Percentiles rank a stretch among this genome's conserved stretches.
These are phyloP conservation scores for Claviceps cyperi DNA, from an alignment of 2,329 filamentous ascomycete species.

Conservation along the genomic window DNA sequence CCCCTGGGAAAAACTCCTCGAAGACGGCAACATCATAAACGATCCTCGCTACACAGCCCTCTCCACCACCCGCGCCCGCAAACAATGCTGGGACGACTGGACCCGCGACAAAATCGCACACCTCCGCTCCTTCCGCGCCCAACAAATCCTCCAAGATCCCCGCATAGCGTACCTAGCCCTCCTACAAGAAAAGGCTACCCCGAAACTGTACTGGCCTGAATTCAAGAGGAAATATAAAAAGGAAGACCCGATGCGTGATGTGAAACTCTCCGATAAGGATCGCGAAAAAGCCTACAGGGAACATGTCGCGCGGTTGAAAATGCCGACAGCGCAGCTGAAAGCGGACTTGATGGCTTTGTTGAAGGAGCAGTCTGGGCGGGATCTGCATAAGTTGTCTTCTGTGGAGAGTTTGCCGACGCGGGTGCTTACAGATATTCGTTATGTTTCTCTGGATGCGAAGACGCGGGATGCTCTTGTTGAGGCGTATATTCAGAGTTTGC, in stretches of 20 bases:
- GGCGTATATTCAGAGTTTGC: conserved; percentile 50
- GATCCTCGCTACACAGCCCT: conserved; percentile 80
- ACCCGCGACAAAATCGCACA: conserved; percentile 58
- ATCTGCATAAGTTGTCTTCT: conserved; percentile 45
- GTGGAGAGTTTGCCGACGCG: conserved; percentile 44
- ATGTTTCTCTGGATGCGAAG: conserved; percentile 47
- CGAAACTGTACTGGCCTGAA: conserved; percentile 94
- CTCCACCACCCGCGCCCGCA: conserved; percentile 64
- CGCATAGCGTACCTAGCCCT: conserved; percentile 70
- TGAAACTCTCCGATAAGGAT: conserved; percentile 57
- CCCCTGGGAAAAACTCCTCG: conserved; percentile 80
- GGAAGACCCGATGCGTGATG: conserved; percentile 65
- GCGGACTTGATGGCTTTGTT: conserved; percentile 54
- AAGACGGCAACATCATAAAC: conserved; percentile 67
- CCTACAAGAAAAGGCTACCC: conserved; percentile 66
- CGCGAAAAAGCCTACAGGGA: conserved; percentile 70
- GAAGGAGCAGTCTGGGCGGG: conserved; percentile 40
- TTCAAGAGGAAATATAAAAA: conserved; percentile 85
- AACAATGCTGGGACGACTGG: conserved; percentile 77
- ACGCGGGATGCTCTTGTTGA: conserved; percentile 51
- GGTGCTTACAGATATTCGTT: conserved; percentile 53
- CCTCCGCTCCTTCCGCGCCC: conserved; percentile 57
- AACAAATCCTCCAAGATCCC: conserved; percentile 70
- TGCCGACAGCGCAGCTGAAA: conserved; percentile 51
- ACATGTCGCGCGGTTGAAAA: conserved; percentile 51